These are phyloP conservation scores for Acanthamoeba polyphaga DNA, from an alignment of 208 protist species.

Conservation along the genomic window DNA sequence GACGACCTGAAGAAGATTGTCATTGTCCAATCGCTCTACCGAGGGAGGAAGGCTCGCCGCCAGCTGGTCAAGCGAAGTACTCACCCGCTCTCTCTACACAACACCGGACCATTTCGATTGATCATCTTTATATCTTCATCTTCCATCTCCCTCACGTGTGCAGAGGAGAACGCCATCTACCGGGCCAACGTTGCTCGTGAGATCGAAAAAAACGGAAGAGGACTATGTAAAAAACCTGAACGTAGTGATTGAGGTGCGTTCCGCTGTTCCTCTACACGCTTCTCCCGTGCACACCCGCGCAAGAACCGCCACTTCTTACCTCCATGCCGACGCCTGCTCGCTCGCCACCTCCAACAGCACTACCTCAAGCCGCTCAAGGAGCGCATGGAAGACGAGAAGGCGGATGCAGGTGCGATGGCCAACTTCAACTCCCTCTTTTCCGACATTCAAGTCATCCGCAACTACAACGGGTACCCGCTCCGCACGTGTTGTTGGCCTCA, in stretches of 20 bases:
- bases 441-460: slow-evolving; percentile 62
- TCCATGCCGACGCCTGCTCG: background rate
- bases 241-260: slow-evolving; percentile 30
- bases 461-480: slow-evolving; percentile 58
- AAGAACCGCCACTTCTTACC: background rate
- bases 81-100: background rate
- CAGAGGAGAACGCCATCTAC: slow-evolving; percentile 62
- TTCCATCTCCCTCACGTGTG: background rate
- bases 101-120: background rate
- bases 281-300: background rate
- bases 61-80: background rate
- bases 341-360: background rate
- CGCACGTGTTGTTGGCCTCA: background rate
- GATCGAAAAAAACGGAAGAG: slow-evolving; percentile 67
- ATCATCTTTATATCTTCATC: background rate
- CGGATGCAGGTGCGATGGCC: background rate
- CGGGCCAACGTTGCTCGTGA: slow-evolving; percentile 65
- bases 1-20: background rate
- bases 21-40: background rate
- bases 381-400: slow-evolving; percentile 12
- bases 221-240: slow-evolving; percentile 73
- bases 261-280: background rate
- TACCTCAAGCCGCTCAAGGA: slow-evolving; percentile 57
- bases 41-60: background rate
- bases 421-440: slow-evolving; percentile 60